phyloP scores from a whole-genome alignment of 1,139 yeast species.

The Lodderomyces pseudojiufengensis region DNA sequence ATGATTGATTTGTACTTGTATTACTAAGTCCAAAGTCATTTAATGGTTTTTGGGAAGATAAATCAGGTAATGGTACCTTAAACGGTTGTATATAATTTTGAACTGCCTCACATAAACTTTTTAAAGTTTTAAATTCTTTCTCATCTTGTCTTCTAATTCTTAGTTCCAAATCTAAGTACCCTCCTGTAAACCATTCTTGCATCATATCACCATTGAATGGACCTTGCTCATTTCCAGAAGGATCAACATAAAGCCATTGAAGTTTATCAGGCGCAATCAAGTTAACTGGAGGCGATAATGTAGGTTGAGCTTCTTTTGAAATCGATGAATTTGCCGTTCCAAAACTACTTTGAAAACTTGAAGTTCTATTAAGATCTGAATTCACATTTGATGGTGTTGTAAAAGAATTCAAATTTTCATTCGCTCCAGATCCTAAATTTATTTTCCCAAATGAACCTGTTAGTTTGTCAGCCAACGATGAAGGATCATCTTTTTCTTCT shows the following conservation, averaged over 20 bases:
- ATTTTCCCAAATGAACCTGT: conserved; percentile 2
- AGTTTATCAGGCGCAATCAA: conserved; percentile 36
- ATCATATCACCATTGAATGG: conserved; percentile 72
- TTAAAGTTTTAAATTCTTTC: conserved; percentile 35
- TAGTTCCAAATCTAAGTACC: conserved; percentile 57
- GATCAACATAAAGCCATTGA: conserved; percentile 73
- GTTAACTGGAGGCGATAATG: conserved; percentile 12
- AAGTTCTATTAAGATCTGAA: not conserved
- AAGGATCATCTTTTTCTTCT: not conserved
- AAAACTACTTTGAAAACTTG: conserved; percentile 1
- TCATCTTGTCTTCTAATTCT: conserved; percentile 55
- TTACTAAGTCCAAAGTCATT: conserved; percentile 17
- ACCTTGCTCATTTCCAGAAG: conserved; percentile 70
- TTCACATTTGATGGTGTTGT: not conserved
- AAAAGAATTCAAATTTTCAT: not conserved
- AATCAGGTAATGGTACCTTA: conserved; percentile 47
- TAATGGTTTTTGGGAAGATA: conserved; percentile 14
- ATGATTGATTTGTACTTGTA: not conserved
- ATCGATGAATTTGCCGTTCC: not conserved
- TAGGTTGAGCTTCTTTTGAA: conserved; percentile 17
- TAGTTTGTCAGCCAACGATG: not conserved
- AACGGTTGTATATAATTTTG: conserved; percentile 60
- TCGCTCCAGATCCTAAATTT: conserved; percentile 8
- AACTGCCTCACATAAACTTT: conserved; percentile 42
- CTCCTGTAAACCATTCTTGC: conserved; percentile 74